These are phyloP conservation scores for Spinellus fusiger DNA, from an alignment of 192 early-diverging fungal genomes.

Conservation along the genomic window DNA sequence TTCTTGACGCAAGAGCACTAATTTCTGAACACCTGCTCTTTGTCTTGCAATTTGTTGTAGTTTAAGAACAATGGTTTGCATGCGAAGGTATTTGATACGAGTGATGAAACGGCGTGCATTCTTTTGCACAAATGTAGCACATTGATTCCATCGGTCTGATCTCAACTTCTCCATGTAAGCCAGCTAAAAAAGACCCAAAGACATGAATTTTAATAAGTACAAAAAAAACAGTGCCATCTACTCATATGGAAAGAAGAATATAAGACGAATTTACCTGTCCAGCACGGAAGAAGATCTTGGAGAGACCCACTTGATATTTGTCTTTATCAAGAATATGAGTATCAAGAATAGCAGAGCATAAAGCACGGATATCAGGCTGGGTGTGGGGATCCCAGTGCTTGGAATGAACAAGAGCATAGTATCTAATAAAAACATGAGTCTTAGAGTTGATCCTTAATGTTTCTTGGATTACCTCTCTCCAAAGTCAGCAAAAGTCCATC, in stretches of 20 bases:
- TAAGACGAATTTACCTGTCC: conserved; percentile 62
- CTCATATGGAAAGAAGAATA: neutral
- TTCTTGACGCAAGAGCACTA: conserved; percentile 50
- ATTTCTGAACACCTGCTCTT: conserved; percentile 42
- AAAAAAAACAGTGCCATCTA: neutral
- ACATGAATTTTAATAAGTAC: neutral
- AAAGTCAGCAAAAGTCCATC: conserved; percentile 88
- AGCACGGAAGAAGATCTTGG: conserved; percentile 99
- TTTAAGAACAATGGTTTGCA: conserved; percentile 49
- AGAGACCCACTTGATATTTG: conserved; percentile 89
- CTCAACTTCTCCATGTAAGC: conserved; percentile 87
- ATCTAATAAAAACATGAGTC: conserved; percentile 23
- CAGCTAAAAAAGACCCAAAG: conserved; percentile 22
- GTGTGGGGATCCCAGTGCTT: conserved; percentile 38
- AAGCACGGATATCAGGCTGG: conserved; percentile 42
- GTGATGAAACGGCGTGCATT: conserved; percentile 69
- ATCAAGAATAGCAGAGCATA: conserved; percentile 58
- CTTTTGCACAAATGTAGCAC: conserved; percentile 86
- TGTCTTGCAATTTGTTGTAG: conserved; percentile 67
- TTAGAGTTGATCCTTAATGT: neutral
- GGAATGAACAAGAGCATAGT: conserved; percentile 53
- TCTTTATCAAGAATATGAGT: conserved; percentile 71
- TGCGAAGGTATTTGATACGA: conserved; percentile 49
- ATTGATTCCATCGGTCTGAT: conserved; percentile 73
- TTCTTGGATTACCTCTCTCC: conserved; percentile 47